A percentile compares a stretch with the other conserved stretches of the same genome.
These are phyloP conservation scores for Sporothrix mexicana DNA, from an alignment of 2,329 filamentous ascomycete species.

Conservation along the genomic window DNA sequence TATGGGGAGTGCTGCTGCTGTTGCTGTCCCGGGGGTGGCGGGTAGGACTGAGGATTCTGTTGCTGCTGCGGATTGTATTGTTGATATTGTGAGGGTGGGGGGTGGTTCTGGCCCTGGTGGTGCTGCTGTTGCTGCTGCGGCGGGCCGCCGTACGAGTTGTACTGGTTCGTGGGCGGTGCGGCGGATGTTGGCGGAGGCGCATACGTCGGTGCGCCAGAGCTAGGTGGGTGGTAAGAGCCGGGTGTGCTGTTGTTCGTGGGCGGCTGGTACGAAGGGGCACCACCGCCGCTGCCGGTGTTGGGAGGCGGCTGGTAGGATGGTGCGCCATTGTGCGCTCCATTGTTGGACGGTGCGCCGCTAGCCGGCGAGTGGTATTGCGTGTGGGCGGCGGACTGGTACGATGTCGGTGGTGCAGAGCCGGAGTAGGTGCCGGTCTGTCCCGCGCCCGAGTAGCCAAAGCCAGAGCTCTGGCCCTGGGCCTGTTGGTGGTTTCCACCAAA, in stretches of 20 bases:
- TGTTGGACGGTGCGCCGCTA: constrained; percentile 13
- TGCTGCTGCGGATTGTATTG: constrained; percentile 32
- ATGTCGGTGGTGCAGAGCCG: constrained; percentile 66
- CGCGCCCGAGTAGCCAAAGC: constrained; percentile 67
- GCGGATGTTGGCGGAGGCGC: constrained; percentile 25
- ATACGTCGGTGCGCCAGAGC: constrained; percentile 11
- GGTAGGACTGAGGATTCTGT: constrained; percentile 29
- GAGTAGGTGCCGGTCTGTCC: constrained; percentile 63
- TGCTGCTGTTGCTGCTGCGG: constrained; percentile 28
- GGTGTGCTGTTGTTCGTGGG: constrained; percentile 22
- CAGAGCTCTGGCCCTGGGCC: constrained; percentile 55
- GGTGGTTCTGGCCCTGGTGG: constrained; percentile 25
- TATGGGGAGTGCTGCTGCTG: constrained; percentile 26
- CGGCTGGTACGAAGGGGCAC: constrained; percentile 9
- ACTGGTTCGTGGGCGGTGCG: constrained; percentile 7
- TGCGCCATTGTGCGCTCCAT: constrained; percentile 11
- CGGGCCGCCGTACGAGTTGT: constrained; percentile 28
- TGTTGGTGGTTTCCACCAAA: constrained; percentile 56
- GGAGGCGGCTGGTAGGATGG: constrained; percentile 37
- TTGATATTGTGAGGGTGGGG: constrained; percentile 9
- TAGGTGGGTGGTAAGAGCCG: not conserved
- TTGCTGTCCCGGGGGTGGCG: constrained; percentile 26
- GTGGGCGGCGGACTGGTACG: constrained; percentile 56
- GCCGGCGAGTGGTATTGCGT: constrained; percentile 36
- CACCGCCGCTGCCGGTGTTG: not conserved